Evolutionary conservation across 2,329 filamentous ascomycete species (phyloP).

Genomic region (Diaporthe velutina): DNA sequence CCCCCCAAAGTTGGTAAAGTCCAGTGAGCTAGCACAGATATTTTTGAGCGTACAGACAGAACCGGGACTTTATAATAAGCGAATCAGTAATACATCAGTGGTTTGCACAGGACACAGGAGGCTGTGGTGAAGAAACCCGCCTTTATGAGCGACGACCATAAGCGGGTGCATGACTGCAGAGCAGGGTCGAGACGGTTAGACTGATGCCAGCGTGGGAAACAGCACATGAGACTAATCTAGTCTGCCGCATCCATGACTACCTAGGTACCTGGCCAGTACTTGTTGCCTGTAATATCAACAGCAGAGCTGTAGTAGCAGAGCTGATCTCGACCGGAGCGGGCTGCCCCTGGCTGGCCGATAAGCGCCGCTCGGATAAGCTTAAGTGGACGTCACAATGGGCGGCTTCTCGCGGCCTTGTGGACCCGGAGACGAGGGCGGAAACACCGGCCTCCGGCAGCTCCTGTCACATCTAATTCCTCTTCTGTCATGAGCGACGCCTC

Average conservation of each 20-base stretch:
- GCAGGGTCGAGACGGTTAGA: background rate
- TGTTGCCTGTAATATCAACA: background rate
- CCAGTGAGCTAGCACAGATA: too few species aligned
- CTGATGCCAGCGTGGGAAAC: background rate
- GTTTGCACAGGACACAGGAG: too few species aligned
- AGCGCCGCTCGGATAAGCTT: constrained; percentile 18
- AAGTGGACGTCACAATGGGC: constrained; percentile 2
- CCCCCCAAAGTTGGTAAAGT: too few species aligned
- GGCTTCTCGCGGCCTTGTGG: background rate
- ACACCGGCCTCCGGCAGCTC: background rate
- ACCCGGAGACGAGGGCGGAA: background rate
- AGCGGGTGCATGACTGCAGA: too few species aligned
- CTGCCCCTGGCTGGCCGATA: background rate
- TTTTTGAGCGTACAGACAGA: too few species aligned
- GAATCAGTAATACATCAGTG: too few species aligned
- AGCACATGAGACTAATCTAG: too few species aligned
- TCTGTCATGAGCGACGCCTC: background rate
- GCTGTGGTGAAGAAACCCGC: too few species aligned
- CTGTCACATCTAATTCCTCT: background rate
- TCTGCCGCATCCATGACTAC: too few species aligned
- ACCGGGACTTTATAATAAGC: too few species aligned
- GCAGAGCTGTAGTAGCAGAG: background rate
- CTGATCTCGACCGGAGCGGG: background rate
- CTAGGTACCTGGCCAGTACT: too few species aligned
- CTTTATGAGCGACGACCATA: too few species aligned